phyloP scores from a whole-genome alignment of 352 stramenopile species.

The Pythium chondricola region DNA sequence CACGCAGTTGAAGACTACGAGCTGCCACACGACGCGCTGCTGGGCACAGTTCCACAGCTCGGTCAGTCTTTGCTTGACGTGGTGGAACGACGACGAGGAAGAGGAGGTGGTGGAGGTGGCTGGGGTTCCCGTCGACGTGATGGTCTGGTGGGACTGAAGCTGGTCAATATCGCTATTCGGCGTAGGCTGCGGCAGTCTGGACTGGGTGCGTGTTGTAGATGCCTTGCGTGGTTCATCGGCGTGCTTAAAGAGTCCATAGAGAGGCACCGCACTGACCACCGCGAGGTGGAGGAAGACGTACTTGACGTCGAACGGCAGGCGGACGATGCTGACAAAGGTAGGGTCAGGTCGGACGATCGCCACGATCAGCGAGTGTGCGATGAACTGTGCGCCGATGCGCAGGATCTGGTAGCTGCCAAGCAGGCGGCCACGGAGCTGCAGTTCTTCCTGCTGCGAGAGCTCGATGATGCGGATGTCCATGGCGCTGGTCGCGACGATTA shows the following conservation, averaged over 20 bases:
- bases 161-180: neutral
- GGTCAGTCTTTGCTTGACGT: conserved; percentile 12
- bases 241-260: conserved; percentile 25
- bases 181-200: too few species aligned
- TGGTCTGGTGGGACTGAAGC: neutral
- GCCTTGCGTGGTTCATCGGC: too few species aligned
- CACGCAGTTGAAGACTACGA: conserved; percentile 35
- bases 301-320: conserved; percentile 12
- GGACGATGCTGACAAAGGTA: conserved; percentile 7
- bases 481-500: conserved; percentile 26
- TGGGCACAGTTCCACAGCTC: conserved; percentile 22
- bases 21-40: conserved; percentile 41
- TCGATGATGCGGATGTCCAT: conserved; percentile 39
- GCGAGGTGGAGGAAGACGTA: conserved; percentile 25
- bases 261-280: conserved; percentile 20
- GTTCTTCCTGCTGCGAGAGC: conserved; percentile 35
- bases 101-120: neutral
- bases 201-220: too few species aligned
- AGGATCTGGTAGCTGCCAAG: conserved; percentile 29
- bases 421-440: conserved; percentile 21
- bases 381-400: conserved; percentile 21
- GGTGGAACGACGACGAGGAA: neutral
- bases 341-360: conserved; percentile 2
- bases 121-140: neutral
- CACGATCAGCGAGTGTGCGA: conserved; percentile 20